Percentiles rank a stretch among this genome's conserved stretches.
Conservation (phyloP, 805 yeast genomes). For the Wickerhamiella nectarea region DNA sequence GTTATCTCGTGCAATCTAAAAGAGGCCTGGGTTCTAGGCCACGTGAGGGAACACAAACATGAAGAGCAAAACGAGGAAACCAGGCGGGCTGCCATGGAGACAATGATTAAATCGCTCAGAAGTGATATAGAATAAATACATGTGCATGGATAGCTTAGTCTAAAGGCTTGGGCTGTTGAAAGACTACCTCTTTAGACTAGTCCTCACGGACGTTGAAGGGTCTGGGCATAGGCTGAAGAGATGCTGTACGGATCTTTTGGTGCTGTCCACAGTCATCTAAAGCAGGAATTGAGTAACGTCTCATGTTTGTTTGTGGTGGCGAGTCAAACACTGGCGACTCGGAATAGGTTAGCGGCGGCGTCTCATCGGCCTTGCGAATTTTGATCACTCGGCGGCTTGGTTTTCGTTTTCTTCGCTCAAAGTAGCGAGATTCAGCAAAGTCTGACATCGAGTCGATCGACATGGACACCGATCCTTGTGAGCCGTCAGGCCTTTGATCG, state of each 20-base stretch:
- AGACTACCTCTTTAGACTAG: too few relatives aligned
- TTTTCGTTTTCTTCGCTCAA: not conserved
- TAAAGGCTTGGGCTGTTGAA: too few relatives aligned
- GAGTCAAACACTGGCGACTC: slow-evolving; percentile 2
- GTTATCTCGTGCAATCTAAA: slow-evolving; percentile 28
- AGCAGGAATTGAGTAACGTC: slow-evolving; percentile 8
- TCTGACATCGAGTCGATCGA: not conserved
- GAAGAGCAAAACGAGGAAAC: not conserved
- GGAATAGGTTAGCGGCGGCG: slow-evolving; percentile 1
- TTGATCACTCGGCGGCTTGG: slow-evolving; percentile 12
- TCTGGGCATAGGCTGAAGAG: slow-evolving; percentile 13
- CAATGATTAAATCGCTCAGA: not conserved
- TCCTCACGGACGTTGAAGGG: not conserved
- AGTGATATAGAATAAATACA: not conserved
- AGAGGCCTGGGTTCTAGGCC: slow-evolving; percentile 33
- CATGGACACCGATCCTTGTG: not conserved
- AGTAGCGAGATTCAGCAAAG: not conserved
- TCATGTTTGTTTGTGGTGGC: not conserved
- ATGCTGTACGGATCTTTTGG: slow-evolving; percentile 15
- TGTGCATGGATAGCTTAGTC: too few relatives aligned
- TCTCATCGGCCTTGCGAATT: slow-evolving; percentile 9
- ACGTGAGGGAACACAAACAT: slow-evolving; percentile 16
- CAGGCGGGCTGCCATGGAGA: not conserved
- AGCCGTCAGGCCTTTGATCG: too few relatives aligned
- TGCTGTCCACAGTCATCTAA: not conserved